phyloP scores from a whole-genome alignment of 805 yeast species.

The Candida montana region DNA sequence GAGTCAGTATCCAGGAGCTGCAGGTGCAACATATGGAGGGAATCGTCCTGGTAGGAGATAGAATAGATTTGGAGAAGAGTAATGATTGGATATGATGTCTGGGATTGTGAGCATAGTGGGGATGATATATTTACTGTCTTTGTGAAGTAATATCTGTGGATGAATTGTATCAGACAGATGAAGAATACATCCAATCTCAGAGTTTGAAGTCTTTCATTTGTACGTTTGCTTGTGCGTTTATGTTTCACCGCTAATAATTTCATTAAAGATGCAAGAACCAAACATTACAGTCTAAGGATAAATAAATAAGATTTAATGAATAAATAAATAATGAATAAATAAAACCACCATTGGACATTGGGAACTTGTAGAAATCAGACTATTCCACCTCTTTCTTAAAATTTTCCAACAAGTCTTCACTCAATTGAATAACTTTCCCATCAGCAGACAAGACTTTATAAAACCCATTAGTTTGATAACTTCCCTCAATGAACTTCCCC shows the following conservation, averaged over 20 bases:
- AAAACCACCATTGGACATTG: slow-evolving; percentile 16
- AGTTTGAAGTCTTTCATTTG: no score
- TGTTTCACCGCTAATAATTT: no score
- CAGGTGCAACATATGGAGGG: slow-evolving; percentile 7
- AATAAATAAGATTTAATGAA: neutral
- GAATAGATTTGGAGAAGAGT: neutral
- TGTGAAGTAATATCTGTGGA: no score
- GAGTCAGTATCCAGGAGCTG: slow-evolving; percentile 7
- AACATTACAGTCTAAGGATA: no score
- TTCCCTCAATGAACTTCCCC: slow-evolving; percentile 48
- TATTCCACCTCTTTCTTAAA: neutral
- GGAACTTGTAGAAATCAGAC: neutral
- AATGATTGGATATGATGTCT: no score
- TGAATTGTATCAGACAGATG: no score
- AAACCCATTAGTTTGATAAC: slow-evolving; percentile 54
- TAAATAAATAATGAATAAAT: neutral
- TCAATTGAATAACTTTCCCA: slow-evolving; percentile 44
- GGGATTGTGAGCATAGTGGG: neutral
- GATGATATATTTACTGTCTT: no score
- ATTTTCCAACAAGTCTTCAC: slow-evolving; percentile 42
- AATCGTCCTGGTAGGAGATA: neutral
- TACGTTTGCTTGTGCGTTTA: no score
- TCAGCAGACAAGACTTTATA: slow-evolving; percentile 47
- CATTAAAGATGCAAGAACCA: no score
- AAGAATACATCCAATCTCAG: no score